Conservation (phyloP, 768 basidiomycete species). For the Tylopilus sp. region DNA sequence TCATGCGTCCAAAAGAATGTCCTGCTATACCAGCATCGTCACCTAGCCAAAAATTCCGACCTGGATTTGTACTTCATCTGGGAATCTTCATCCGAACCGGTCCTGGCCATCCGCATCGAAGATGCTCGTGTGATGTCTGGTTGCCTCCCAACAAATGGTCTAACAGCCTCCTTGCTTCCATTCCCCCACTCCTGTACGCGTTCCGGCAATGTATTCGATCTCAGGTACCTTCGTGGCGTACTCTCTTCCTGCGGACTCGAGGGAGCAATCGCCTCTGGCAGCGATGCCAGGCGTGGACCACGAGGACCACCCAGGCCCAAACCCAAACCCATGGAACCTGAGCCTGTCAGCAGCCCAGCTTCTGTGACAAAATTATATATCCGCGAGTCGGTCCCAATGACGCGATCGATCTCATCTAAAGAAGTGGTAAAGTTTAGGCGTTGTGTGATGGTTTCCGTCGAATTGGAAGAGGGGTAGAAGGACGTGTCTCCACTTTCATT, state of each 20-base stretch:
- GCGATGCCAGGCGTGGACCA: slow-evolving; percentile 15
- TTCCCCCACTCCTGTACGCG: slow-evolving; percentile 44
- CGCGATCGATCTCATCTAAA: slow-evolving; percentile 30
- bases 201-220: slow-evolving; percentile 35
- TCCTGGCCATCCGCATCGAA: slow-evolving; percentile 15
- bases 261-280: slow-evolving; percentile 10
- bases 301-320: slow-evolving; percentile 21
- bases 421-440: slow-evolving; percentile 13
- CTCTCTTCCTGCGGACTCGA: slow-evolving; percentile 19
- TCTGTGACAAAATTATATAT: slow-evolving; percentile 27
- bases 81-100: not conserved
- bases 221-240: slow-evolving; percentile 20
- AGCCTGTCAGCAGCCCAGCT: slow-evolving; percentile 10
- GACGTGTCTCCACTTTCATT: slow-evolving; percentile 20
- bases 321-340: slow-evolving; percentile 15
- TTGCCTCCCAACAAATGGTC: slow-evolving; percentile 24
- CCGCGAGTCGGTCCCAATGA: slow-evolving; percentile 20
- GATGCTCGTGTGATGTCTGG: slow-evolving; percentile 17
- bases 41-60: slow-evolving; percentile 15
- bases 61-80: slow-evolving; percentile 15
- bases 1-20: not conserved
- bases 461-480: slow-evolving; percentile 28
- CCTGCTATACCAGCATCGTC: not conserved
- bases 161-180: slow-evolving; percentile 12
- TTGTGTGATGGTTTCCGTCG: slow-evolving; percentile 20